These are phyloP conservation scores for Trichoderma hamatum DNA, from an alignment of 2,329 filamentous ascomycete species.

Conservation along the genomic window DNA sequence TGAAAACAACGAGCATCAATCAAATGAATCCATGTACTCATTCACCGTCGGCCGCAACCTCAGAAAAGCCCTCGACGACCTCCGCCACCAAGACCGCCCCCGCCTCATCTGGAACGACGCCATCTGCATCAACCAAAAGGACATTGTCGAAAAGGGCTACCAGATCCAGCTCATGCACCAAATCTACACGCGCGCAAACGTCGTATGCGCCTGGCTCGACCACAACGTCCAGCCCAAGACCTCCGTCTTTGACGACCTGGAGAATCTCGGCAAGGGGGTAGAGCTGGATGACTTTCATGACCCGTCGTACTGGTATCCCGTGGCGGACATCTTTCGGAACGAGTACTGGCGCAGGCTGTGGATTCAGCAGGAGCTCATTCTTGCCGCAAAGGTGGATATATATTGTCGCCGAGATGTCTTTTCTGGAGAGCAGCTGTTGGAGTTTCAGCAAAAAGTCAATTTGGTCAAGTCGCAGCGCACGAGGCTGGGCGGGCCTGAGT, in stretches of 20 bases:
- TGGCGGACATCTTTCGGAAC: conserved; percentile 2
- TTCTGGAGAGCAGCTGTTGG: neutral
- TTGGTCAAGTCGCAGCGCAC: neutral
- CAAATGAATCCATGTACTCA: neutral
- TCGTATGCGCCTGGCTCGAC: conserved; percentile 12
- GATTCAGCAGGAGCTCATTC: neutral
- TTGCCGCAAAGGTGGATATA: neutral
- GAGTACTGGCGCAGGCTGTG: neutral
- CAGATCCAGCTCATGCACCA: conserved; percentile 24
- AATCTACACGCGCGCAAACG: neutral
- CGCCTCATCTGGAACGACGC: conserved; percentile 23
- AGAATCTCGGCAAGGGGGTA: neutral
- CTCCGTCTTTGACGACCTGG: neutral
- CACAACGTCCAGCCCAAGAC: neutral
- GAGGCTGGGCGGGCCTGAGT: neutral
- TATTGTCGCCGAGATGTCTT: neutral
- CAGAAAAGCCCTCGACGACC: conserved; percentile 3
- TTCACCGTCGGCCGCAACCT: neutral
- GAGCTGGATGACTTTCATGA: neutral
- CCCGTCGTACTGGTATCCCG: neutral
- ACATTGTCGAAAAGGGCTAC: conserved; percentile 17
- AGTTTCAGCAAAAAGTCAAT: conserved; percentile 7
- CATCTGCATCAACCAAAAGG: conserved; percentile 24
- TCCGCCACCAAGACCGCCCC: neutral
- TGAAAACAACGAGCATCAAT: neutral